phyloP scores from a whole-genome alignment of 2,329 filamentous ascomycete genomes.

The Aspergillus brasiliensis region DNA sequence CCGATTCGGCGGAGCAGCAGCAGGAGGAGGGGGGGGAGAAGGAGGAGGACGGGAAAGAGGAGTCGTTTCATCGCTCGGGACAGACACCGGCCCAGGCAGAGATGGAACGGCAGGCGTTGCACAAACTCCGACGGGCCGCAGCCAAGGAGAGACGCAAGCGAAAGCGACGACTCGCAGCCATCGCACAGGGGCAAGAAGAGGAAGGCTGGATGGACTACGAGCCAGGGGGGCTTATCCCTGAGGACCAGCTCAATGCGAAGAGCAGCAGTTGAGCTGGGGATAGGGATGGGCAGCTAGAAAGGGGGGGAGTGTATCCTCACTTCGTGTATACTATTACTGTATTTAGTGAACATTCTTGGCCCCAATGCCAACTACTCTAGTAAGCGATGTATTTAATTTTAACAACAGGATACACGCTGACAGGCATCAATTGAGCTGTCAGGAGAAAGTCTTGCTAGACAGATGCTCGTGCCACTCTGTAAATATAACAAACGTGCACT shows the following conservation, averaged over 20 bases:
- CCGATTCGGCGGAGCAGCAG: neutral
- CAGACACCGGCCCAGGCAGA: slow-evolving; percentile 1
- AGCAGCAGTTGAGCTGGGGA: neutral
- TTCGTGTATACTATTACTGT: neutral
- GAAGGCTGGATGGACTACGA: slow-evolving; percentile 27
- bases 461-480: neutral
- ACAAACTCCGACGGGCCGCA: slow-evolving; percentile 17
- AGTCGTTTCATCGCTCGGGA: neutral
- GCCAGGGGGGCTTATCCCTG: slow-evolving; percentile 20
- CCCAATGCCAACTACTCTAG: neutral
- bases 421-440: neutral
- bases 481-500: neutral
- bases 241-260: slow-evolving; percentile 12
- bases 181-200: slow-evolving; percentile 20
- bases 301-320: neutral
- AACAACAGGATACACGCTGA: neutral
- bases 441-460: neutral
- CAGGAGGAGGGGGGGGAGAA: neutral
- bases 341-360: neutral
- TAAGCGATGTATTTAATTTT: neutral
- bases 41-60: neutral
- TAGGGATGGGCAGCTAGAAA: neutral
- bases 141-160: slow-evolving; percentile 26
- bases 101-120: slow-evolving; percentile 6
- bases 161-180: slow-evolving; percentile 23